A percentile compares a stretch with the other conserved stretches of the same genome.
These are phyloP conservation scores for Emergomyces orientalis DNA, from an alignment of 2,329 filamentous ascomycete species.

Conservation along the genomic window DNA sequence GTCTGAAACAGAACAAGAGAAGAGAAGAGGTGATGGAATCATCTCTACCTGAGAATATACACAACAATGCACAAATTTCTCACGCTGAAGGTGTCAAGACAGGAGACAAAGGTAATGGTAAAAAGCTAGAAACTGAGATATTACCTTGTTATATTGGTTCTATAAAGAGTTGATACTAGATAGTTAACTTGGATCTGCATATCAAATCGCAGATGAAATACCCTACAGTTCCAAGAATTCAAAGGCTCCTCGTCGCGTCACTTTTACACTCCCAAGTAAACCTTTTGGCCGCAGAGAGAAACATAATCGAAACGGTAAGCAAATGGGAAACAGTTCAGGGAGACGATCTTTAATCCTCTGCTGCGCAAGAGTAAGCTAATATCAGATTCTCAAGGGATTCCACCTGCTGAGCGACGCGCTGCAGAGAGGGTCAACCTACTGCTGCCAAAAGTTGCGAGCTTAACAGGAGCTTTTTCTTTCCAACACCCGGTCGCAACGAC, in stretches of 20 bases:
- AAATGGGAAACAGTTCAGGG: not conserved
- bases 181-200: not conserved
- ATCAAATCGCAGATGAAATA: not conserved
- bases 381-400: not conserved
- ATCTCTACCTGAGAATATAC: not conserved
- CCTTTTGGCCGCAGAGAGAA: not conserved
- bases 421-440: not conserved
- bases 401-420: not conserved
- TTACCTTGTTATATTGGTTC: not conserved
- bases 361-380: not conserved
- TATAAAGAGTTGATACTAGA: not conserved
- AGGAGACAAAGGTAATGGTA: slow-evolving; percentile 1
- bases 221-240: not conserved
- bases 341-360: no score
- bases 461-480: not conserved
- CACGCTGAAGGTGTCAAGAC: not conserved
- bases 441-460: not conserved
- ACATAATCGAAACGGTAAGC: not conserved
- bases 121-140: not conserved
- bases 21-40: not conserved
- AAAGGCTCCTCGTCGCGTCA: not conserved
- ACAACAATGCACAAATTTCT: not conserved
- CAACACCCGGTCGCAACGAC: not conserved
- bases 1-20: not conserved
- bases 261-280: not conserved